phyloP scores from a whole-genome alignment of 495 filamentous ascomycete genomes.

The Xylaria sp. region DNA sequence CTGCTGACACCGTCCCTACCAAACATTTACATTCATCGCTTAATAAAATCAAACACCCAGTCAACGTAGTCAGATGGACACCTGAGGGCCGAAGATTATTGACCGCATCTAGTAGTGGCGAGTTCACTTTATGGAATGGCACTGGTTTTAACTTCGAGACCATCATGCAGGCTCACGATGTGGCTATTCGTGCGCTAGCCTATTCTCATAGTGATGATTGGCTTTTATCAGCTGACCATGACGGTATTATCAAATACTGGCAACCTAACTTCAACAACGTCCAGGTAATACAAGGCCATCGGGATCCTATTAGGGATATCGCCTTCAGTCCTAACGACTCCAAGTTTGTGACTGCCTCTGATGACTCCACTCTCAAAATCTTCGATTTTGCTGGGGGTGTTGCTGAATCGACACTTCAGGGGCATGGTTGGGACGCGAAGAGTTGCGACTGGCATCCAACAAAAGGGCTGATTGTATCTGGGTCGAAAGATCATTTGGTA shows the following conservation, averaged over 20 bases:
- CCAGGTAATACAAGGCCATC: conserved; percentile 89
- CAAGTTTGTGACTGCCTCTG: conserved; percentile 95
- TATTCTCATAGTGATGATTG: conserved; percentile 97
- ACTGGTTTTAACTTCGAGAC: conserved; percentile 99
- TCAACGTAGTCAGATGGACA: conserved; percentile 98
- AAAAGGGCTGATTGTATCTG: conserved; percentile 92
- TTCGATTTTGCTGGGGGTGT: conserved; percentile 92
- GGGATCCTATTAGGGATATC: conserved; percentile 88
- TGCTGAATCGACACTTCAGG: conserved; percentile 79
- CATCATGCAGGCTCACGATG: conserved; percentile 97
- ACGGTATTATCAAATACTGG: conserved; percentile 97
- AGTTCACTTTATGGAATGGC: conserved; percentile 98
- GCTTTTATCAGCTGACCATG: conserved; percentile 94
- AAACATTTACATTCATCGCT: conserved; percentile 93
- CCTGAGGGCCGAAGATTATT: conserved; percentile 90
- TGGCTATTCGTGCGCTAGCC: conserved; percentile 82
- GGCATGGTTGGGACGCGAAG: conserved; percentile 96
- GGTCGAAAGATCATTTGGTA: conserved; percentile 95
- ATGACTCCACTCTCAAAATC: conserved; percentile 91
- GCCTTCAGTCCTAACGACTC: conserved; percentile 90
- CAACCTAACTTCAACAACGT: conserved; percentile 99
- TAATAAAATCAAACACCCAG: conserved; percentile 96
- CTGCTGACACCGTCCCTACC: conserved; percentile 84
- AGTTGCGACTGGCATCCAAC: conserved; percentile 97
- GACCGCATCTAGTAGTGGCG: conserved; percentile 92